Conservation (phyloP, 2,329 filamentous ascomycete genomes). For the Monilinia fructigena region DNA sequence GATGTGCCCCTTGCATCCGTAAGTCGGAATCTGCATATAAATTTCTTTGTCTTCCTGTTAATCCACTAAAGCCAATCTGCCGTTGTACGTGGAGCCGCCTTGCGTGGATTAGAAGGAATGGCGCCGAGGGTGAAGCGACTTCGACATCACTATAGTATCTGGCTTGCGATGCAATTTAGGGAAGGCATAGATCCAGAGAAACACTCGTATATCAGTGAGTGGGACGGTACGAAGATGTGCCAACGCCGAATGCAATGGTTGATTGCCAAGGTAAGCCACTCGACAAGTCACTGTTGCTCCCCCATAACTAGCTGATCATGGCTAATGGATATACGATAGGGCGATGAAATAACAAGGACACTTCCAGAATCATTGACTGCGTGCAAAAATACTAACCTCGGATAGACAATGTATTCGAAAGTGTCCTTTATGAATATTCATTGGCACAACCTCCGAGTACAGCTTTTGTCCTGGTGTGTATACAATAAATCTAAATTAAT, state of each 20-base stretch:
- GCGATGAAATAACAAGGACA: conserved; percentile 23
- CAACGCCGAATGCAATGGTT: conserved; percentile 21
- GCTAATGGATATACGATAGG: conserved; percentile 19
- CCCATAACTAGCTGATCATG: not conserved
- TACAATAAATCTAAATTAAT: not conserved
- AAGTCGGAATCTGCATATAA: conserved; percentile 20
- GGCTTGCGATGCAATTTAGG: not conserved
- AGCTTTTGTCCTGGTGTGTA: conserved; percentile 16
- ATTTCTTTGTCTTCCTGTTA: conserved; percentile 6
- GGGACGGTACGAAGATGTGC: conserved; percentile 20
- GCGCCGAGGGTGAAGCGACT: conserved; percentile 21
- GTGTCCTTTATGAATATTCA: conserved; percentile 12
- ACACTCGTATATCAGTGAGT: not conserved
- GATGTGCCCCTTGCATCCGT: conserved; percentile 30
- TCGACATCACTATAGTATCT: conserved; percentile 27
- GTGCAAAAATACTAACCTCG: not conserved
- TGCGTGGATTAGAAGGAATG: conserved; percentile 29
- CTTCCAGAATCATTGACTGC: conserved; percentile 4
- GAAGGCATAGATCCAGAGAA: conserved; percentile 25
- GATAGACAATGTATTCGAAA: not conserved
- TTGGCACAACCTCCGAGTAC: conserved; percentile 20
- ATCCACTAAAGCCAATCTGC: conserved; percentile 29
- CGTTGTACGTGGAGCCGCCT: conserved; percentile 28
- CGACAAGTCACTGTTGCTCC: not conserved
- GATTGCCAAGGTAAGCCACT: conserved; percentile 25